Percentiles rank a stretch among this genome's conserved stretches.
Evolutionary conservation across 192 early-diverging fungal genomes (phyloP).

Genomic region (Backusella australiensis): DNA sequence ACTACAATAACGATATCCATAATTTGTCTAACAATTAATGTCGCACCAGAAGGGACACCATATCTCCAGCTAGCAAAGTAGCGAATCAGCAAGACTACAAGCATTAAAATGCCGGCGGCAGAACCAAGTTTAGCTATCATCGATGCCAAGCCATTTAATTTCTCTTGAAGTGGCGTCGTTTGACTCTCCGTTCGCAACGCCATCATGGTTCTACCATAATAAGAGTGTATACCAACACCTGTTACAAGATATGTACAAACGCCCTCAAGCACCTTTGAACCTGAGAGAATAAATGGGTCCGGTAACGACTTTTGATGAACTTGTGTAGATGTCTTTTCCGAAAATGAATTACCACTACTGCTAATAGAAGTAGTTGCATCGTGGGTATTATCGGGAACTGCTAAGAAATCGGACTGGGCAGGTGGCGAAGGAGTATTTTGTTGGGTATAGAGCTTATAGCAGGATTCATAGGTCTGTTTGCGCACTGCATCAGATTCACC

Average conservation of each 20-base stretch:
- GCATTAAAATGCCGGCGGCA: slow-evolving; percentile 82
- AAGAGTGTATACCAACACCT: slow-evolving; percentile 82
- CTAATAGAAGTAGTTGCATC: not conserved
- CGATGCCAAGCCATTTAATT: slow-evolving; percentile 86
- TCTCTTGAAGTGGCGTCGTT: slow-evolving; percentile 90
- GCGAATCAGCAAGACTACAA: slow-evolving; percentile 82
- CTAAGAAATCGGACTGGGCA: not conserved
- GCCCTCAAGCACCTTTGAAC: slow-evolving; percentile 89
- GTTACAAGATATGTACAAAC: slow-evolving; percentile 84
- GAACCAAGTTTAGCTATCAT: slow-evolving; percentile 92
- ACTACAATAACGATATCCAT: slow-evolving; percentile 85
- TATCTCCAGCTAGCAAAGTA: slow-evolving; percentile 67
- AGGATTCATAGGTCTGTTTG: slow-evolving; percentile 65
- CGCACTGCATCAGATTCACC: slow-evolving; percentile 93
- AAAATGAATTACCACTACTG: not conserved
- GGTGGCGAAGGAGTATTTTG: not conserved
- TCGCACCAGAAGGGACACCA: slow-evolving; percentile 31
- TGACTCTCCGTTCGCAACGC: slow-evolving; percentile 81
- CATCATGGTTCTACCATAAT: slow-evolving; percentile 88
- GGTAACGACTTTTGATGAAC: slow-evolving; percentile 31
- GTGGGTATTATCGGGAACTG: slow-evolving; percentile 3
- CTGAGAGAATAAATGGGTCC: slow-evolving; percentile 91
- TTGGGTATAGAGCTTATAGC: slow-evolving; percentile 11
- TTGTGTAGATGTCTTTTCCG: slow-evolving; percentile 16
- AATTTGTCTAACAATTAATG: slow-evolving; percentile 60